Evolutionary conservation across 164 flowering plant genomes (phyloP), one percentile per base, ranked within the genome.

Genomic region (Macadamia tetraphylla): DNA sequence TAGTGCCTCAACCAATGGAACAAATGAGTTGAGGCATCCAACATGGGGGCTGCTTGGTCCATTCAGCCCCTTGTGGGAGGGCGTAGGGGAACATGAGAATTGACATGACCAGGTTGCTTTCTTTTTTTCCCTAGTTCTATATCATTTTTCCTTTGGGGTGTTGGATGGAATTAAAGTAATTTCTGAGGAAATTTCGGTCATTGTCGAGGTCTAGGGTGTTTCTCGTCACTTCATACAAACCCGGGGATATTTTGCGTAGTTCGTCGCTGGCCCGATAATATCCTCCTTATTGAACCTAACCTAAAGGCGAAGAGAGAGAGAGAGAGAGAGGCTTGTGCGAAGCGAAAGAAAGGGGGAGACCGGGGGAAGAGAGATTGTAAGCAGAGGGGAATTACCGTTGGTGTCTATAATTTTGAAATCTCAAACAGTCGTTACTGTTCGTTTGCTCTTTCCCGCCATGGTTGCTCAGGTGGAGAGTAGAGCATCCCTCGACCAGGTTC

Each of bases 401-500:
- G 18, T n/a, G 17, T 67, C 13, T 30, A 46, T 58, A 40, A 23
- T 13, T 23, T 66, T 48, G 18, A 29, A 46, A 46, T 70, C 44
- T 69, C 66, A 58, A 71, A 65, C 32, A 71, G 49, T 46, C 55
- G 71, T 68, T 73, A 62, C 51, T 56, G n/a, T 56, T 32, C 32
- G 52, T 55, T 48, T 1, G 17, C n/a, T 32, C 13, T 66, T 75
- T 75, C 79, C 81, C 85, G 81, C 85, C 79, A 79, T 75, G 78
- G 79, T 49, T 9, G 65, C 78, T 59, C 76, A 74, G 70, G 67
- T 71, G 67, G 69, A 58, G 51, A 40, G 43, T 44, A 35, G 6
- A 12, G 51, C 75, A 29, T 43, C 74, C 46, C 56, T 68, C 70
- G 89, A 85, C 74, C 75, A 64, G 29, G 29, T 74, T 2, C 81